A percentile compares a stretch with the other conserved stretches of the same genome.
These are phyloP conservation scores for Myrica gale DNA, from an alignment of 306 rosid species.

Conservation along the genomic window DNA sequence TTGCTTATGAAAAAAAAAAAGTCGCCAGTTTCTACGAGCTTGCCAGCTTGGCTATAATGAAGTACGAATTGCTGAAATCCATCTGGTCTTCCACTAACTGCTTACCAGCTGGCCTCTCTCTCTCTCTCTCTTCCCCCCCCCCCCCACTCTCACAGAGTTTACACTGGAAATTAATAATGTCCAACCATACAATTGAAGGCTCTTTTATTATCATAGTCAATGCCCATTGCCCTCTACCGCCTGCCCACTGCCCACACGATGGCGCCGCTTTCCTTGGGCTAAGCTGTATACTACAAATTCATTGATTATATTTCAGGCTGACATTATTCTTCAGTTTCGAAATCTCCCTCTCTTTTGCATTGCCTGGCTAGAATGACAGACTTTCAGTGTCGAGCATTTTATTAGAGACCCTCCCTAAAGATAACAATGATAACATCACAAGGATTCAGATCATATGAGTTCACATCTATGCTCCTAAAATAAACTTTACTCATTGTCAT, in stretches of 20 bases:
- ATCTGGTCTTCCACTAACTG: too few relatives aligned
- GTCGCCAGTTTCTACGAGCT: too few relatives aligned
- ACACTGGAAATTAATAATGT: slow-evolving; percentile 24
- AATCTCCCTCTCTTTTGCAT: background rate
- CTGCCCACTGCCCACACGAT: slow-evolving; percentile 25
- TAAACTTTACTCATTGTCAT: too few relatives aligned
- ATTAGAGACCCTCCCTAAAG: background rate
- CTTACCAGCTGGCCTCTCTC: too few relatives aligned
- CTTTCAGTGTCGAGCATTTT: background rate
- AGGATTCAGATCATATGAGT: too few relatives aligned
- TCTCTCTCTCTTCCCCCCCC: too few relatives aligned
- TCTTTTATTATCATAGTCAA: slow-evolving; percentile 35
- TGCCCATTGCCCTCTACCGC: slow-evolving; percentile 38
- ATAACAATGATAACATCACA: too few relatives aligned
- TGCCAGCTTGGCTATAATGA: too few relatives aligned
- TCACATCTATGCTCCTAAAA: too few relatives aligned
- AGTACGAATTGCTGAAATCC: too few relatives aligned
- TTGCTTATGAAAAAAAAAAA: too few relatives aligned
- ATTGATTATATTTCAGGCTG: background rate
- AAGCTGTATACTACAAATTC: slow-evolving; percentile 22
- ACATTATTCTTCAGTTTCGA: background rate
- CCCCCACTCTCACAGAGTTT: too few relatives aligned
- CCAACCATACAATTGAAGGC: slow-evolving; percentile 39
- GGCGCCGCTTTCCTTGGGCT: slow-evolving; percentile 34
- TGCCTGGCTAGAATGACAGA: background rate